Evolutionary conservation across 768 basidiomycete genomes (phyloP), one percentile per base, ranked within the genome.

Genomic region (Filobasidium wieringae): DNA sequence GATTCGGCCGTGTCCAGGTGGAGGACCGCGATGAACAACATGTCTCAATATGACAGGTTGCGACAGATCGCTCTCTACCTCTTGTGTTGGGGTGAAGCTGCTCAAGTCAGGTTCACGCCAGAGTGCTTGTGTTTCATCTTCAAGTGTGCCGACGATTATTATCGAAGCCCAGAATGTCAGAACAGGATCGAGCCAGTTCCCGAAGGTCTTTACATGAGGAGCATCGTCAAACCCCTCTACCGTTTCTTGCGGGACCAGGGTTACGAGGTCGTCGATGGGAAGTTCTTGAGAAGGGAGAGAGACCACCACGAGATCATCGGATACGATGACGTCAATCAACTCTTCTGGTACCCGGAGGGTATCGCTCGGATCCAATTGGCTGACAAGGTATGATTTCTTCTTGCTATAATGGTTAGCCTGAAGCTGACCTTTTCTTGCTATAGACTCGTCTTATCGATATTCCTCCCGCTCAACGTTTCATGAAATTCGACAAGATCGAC

Each of bases 121-220:
- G 95, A 99, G 73, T 92, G 89, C 67, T 77, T 99, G 45, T 96
- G 91, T 76, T 99, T 96, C 80, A 95, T 99, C 76, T 99, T 99
- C 85, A 99, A 99, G 76, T 97, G 95, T 69, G 95, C 95, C 14
- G 95, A 99, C 71, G 95, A 99, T 76, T 99, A 96, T 74, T 99
- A 99, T 74, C 91, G 95, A 26, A 90, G 87, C 3, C 84, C 93
- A n/a, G 95, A 97, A 68, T 99, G 95, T 66, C 95, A 99, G 74
- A 87, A 82, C 72, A 79, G 89, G 43, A 77, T 88, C 41, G 92
- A 96, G 53, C 84, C 92, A 0, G 89, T 96, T 0, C 88, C 88
- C 0, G 93, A 96, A 67, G 95, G 93, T 0, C 77, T 96, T n/a
- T 99, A 96, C 73, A 78, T 99, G 30, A 82, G 85, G 45, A 78